These are phyloP conservation scores for Suhomyces atakaporum DNA, from an alignment of 1,139 yeast species.

Conservation along the genomic window DNA sequence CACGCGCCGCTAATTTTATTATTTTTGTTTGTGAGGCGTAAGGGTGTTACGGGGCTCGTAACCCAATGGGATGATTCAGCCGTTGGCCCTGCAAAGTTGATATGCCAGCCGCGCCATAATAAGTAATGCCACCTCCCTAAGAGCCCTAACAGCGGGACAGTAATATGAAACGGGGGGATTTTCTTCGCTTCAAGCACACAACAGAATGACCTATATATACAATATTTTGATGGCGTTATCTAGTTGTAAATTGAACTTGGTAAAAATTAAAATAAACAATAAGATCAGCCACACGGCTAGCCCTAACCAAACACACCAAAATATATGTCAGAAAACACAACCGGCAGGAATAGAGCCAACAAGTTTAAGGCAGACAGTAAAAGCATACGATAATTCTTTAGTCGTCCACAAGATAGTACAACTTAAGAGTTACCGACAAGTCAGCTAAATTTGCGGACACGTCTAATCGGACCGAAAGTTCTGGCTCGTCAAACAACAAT, in stretches of 20 bases:
- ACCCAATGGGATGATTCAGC: conserved; percentile 6
- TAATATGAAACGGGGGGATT: not conserved
- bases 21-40: not conserved
- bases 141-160: not conserved
- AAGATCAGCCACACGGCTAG: conserved; percentile 1
- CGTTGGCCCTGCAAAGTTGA: conserved; percentile 10
- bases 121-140: conserved; percentile 3
- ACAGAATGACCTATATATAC: too few relatives aligned
- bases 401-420: too few relatives aligned
- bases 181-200: not conserved
- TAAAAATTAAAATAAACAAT: too few relatives aligned
- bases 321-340: not conserved
- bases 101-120: conserved; percentile 8
- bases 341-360: too few relatives aligned
- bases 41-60: conserved; percentile 1
- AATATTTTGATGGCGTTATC: too few relatives aligned
- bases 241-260: not conserved
- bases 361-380: too few relatives aligned
- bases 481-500: conserved; percentile 7
- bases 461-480: not conserved
- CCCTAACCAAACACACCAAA: not conserved
- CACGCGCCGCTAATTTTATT: not conserved
- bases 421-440: too few relatives aligned
- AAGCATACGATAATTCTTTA: too few relatives aligned
- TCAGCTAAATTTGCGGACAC: too few relatives aligned